Evolutionary conservation across 768 basidiomycete species (phyloP).

Genomic region (Rhizopogon roseolus): DNA sequence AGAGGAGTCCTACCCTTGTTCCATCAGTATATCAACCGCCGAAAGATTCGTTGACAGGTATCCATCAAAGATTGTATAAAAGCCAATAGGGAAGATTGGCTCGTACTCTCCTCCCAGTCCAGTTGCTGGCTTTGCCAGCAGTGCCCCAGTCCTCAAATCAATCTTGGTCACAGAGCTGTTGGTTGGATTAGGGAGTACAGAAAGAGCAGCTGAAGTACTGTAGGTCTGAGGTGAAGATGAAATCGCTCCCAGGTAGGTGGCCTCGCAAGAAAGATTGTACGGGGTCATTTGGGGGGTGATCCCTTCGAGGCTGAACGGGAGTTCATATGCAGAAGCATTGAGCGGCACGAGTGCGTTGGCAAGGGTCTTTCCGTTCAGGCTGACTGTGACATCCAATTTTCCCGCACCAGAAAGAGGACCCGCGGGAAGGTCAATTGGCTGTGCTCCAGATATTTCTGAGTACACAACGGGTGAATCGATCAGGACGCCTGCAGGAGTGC

Average conservation of each 20-base stretch:
- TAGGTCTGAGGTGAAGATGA: conserved; percentile 33
- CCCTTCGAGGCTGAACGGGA: conserved; percentile 44
- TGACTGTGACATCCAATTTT: conserved; percentile 38
- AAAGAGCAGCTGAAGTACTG: conserved; percentile 38
- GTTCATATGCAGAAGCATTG: conserved; percentile 44
- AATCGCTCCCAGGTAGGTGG: conserved; percentile 25
- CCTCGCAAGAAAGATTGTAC: conserved; percentile 25
- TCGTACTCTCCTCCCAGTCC: conserved; percentile 46
- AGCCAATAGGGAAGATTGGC: conserved; percentile 44
- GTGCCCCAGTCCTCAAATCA: conserved; percentile 54
- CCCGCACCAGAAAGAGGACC: conserved; percentile 8
- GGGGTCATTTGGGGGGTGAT: conserved; percentile 36
- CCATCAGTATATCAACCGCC: conserved; percentile 26
- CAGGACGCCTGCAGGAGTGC: conserved; percentile 39
- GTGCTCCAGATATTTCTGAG: conserved; percentile 42
- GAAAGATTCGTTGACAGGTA: conserved; percentile 16
- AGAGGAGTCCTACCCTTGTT: conserved; percentile 19
- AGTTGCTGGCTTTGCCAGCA: conserved; percentile 46
- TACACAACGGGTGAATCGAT: conserved; percentile 49
- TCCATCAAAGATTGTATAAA: conserved; percentile 39
- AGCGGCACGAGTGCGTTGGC: conserved; percentile 41
- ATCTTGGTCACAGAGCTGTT: conserved; percentile 60
- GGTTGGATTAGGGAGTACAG: conserved; percentile 43
- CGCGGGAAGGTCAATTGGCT: conserved; percentile 30
- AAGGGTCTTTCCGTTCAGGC: conserved; percentile 39